A percentile compares a stretch with the other conserved stretches of the same genome.
phyloP scores from a whole-genome alignment of 805 yeast genomes.

The Starmerella sp. region DNA sequence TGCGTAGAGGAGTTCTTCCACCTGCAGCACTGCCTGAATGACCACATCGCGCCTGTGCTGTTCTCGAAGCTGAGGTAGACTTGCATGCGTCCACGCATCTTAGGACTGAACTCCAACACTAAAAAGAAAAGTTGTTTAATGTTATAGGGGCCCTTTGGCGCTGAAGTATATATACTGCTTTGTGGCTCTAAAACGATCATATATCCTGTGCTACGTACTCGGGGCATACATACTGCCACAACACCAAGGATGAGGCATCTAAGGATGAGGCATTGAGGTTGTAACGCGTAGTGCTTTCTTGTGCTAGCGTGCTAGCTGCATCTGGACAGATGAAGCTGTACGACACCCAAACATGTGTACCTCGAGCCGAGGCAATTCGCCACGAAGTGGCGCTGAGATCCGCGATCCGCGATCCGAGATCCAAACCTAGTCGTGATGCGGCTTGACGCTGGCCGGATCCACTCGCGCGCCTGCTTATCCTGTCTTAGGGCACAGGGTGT shows the following conservation, averaged over 20 bases:
- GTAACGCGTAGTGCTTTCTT: too few relatives aligned
- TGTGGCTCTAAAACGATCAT: not conserved
- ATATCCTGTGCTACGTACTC: not conserved
- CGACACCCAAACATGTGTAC: too few relatives aligned
- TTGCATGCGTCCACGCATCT: not conserved
- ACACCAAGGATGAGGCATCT: too few relatives aligned
- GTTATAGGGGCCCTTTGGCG: not conserved
- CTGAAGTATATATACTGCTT: not conserved
- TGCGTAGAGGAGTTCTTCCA: slow-evolving; percentile 98
- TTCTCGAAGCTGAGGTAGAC: slow-evolving; percentile 69
- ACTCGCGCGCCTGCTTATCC: not conserved
- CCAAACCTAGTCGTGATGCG: too few relatives aligned
- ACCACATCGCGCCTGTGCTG: slow-evolving; percentile 81
- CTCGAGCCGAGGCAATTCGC: too few relatives aligned
- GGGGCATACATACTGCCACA: too few relatives aligned
- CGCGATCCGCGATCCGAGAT: too few relatives aligned
- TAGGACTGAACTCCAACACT: not conserved
- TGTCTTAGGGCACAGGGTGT: not conserved
- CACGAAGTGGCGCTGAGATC: too few relatives aligned
- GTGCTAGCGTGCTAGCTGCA: too few relatives aligned
- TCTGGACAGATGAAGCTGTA: too few relatives aligned
- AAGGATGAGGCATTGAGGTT: too few relatives aligned
- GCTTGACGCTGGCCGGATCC: too few relatives aligned
- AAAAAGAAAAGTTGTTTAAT: slow-evolving; percentile 1
- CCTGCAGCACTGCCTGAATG: slow-evolving; percentile 84